Conservation (phyloP, 169 alveolate species). For the Neospora caninum region DNA sequence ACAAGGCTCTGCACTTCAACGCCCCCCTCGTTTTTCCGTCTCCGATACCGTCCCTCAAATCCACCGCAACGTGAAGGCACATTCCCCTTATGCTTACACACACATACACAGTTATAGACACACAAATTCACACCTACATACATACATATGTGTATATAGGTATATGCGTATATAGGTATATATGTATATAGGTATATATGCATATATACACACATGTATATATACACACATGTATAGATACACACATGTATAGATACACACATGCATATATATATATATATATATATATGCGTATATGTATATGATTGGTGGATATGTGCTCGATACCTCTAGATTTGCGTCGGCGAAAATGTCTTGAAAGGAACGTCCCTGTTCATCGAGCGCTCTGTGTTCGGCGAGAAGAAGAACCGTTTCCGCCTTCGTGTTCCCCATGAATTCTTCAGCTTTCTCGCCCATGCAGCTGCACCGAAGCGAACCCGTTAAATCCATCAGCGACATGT, state of each 20-base stretch:
- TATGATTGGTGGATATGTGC: not conserved
- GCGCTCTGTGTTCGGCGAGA: conserved; percentile 8
- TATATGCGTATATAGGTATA: not conserved
- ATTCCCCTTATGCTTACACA: not conserved
- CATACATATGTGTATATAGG: not conserved
- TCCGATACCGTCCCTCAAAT: too few relatives aligned
- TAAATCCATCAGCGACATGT: not conserved
- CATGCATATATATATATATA: not conserved
- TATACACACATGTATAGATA: not conserved
- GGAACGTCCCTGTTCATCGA: conserved; percentile 37
- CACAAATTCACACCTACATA: not conserved
- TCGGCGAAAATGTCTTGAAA: conserved; percentile 46
- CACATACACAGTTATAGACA: too few relatives aligned
- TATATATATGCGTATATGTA: not conserved
- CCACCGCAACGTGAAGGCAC: too few relatives aligned
- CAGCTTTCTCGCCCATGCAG: conserved; percentile 38
- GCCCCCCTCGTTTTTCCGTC: not conserved
- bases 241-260: not conserved
- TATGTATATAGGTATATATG: not conserved
- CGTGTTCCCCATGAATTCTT: conserved; percentile 10
- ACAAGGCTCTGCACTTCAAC: not conserved
- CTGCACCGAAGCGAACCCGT: conserved; percentile 27
- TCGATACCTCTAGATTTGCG: conserved; percentile 31
- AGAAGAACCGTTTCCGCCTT: conserved; percentile 19
- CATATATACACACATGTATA: not conserved